These are phyloP conservation scores for Globisporangium barbulae DNA, from an alignment of 352 stramenopile genomes.

Conservation along the genomic window DNA sequence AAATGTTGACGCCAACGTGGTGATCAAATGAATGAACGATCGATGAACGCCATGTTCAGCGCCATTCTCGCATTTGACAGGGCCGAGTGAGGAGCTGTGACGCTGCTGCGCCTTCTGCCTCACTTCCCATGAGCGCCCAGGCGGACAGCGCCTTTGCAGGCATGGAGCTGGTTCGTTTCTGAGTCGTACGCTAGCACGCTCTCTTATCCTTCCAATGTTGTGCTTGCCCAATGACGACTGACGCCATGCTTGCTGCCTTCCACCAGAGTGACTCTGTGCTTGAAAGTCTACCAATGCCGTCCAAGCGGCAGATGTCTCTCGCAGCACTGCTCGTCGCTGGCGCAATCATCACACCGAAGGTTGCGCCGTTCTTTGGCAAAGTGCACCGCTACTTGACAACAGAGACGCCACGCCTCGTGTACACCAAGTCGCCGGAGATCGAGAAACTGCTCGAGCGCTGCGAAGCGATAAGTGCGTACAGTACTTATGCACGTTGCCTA, in stretches of 20 bases:
- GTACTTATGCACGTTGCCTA: no score
- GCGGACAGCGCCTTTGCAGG: background rate
- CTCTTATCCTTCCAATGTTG: background rate
- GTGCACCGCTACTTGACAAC: slow-evolving; percentile 26
- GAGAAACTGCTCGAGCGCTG: slow-evolving; percentile 39
- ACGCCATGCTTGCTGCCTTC: background rate
- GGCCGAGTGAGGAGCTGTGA: background rate
- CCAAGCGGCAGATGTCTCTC: slow-evolving; percentile 1
- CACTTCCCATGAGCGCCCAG: background rate
- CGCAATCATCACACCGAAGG: background rate
- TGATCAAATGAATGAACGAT: no score
- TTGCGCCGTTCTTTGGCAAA: background rate
- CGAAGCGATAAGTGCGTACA: slow-evolving; percentile 36
- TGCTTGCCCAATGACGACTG: background rate
- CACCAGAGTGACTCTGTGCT: background rate
- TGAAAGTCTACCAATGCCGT: background rate
- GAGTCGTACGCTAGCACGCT: background rate
- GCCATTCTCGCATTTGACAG: background rate
- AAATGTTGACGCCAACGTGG: no score
- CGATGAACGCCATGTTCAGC: no score
- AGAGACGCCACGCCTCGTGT: slow-evolving; percentile 41
- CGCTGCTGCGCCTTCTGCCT: background rate
- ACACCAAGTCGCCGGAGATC: slow-evolving; percentile 34
- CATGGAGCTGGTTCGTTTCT: background rate
- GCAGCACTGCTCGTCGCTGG: slow-evolving; percentile 4